These are phyloP conservation scores for Penicillium coprophilum DNA, from an alignment of 495 filamentous ascomycete species.

Conservation along the genomic window DNA sequence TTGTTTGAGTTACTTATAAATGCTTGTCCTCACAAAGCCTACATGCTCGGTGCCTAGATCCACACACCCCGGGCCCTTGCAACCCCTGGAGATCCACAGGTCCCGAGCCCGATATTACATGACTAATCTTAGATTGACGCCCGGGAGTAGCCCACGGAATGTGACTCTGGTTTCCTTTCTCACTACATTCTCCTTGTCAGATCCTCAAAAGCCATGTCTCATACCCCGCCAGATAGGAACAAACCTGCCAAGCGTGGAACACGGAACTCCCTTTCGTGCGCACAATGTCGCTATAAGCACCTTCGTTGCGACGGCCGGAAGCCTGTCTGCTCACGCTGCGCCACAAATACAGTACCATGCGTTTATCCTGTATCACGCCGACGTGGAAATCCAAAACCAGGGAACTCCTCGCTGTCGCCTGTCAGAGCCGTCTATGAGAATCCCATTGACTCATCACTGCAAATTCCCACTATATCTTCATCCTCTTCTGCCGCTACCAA, in stretches of 20 bases:
- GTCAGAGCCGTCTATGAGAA: neutral
- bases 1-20: no score
- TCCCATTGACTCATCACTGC: neutral
- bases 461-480: neutral
- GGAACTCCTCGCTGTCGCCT: neutral
- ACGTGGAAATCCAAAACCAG: slow-evolving; percentile 11
- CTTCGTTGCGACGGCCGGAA: slow-evolving; percentile 24
- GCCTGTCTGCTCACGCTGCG: slow-evolving; percentile 22
- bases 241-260: neutral
- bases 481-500: neutral
- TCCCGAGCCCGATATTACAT: no score
- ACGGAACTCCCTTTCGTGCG: slow-evolving; percentile 26
- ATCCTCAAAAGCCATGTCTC: neutral
- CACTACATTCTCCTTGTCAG: neutral
- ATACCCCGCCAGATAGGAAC: neutral
- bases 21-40: no score
- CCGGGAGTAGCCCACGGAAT: no score
- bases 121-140: no score
- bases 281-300: slow-evolving; percentile 27
- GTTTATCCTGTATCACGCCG: slow-evolving; percentile 19
- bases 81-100: no score
- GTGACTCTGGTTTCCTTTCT: neutral
- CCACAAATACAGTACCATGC: slow-evolving; percentile 14
- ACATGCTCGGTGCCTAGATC: no score
- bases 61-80: no score